These are phyloP conservation scores for Calonectria pteridis DNA, from an alignment of 2,329 filamentous ascomycete species.

Conservation along the genomic window DNA sequence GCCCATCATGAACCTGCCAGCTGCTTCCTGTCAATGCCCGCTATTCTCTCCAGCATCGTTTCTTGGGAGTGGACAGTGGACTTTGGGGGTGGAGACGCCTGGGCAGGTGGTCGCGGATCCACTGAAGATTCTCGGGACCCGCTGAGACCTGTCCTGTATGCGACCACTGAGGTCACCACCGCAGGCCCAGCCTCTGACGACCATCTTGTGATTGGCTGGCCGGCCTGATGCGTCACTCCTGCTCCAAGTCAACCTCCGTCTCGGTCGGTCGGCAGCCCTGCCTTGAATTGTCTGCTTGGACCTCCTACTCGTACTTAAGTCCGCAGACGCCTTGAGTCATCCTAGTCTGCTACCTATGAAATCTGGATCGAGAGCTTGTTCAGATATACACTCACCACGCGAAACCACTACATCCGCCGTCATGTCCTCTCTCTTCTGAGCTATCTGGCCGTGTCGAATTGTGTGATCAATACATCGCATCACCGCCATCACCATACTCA, in stretches of 20 bases:
- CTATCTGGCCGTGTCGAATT: slow-evolving; percentile 31
- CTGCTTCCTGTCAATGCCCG: not conserved
- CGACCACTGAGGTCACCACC: slow-evolving; percentile 38
- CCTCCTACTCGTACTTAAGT: slow-evolving; percentile 7
- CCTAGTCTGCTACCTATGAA: not conserved
- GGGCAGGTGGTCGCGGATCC: slow-evolving; percentile 15
- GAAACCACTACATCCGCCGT: slow-evolving; percentile 20
- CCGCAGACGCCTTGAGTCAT: slow-evolving; percentile 7
- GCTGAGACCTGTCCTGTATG: slow-evolving; percentile 9
- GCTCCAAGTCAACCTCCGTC: slow-evolving; percentile 18
- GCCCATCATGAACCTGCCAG: not conserved
- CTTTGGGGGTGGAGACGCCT: slow-evolving; percentile 13
- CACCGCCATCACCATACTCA: slow-evolving; percentile 23
- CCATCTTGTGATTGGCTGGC: slow-evolving; percentile 38
- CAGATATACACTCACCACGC: not conserved
- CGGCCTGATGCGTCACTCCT: slow-evolving; percentile 46
- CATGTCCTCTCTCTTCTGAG: slow-evolving; percentile 41
- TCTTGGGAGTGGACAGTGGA: slow-evolving; percentile 13
- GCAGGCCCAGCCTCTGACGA: slow-evolving; percentile 31
- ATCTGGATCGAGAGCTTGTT: not conserved
- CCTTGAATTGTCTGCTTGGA: slow-evolving; percentile 1
- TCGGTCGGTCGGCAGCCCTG: slow-evolving; percentile 24
- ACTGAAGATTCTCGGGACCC: slow-evolving; percentile 12
- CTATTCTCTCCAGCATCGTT: not conserved
- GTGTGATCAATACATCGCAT: slow-evolving; percentile 37